Percentiles rank a stretch among this genome's conserved stretches.
phyloP scores from a whole-genome alignment of 176 grass and related monocot genomes.

The Carex scoparia region DNA sequence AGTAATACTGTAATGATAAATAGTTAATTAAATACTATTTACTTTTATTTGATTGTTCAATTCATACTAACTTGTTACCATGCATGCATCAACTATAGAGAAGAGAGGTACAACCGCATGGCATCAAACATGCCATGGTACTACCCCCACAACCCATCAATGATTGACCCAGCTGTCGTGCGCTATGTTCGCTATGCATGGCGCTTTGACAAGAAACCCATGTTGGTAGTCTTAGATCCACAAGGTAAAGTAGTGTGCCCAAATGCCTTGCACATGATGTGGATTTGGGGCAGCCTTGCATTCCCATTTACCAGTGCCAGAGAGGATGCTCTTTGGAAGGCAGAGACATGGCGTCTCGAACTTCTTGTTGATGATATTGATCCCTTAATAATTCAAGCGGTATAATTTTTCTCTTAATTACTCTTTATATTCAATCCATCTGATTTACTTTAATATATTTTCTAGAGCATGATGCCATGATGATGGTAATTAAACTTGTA shows the following conservation, averaged over 20 bases:
- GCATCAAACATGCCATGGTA: constrained; percentile 41
- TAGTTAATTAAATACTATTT: not conserved
- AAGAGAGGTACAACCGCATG: constrained; percentile 28
- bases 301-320: constrained; percentile 39
- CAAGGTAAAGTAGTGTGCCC: constrained; percentile 44
- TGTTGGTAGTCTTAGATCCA: constrained; percentile 39
- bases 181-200: constrained; percentile 28
- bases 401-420: not conserved
- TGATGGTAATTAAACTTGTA: not conserved
- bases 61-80: not conserved
- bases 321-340: constrained; percentile 46
- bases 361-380: constrained; percentile 45
- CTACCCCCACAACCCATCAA: constrained; percentile 25
- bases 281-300: constrained; percentile 46
- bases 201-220: constrained; percentile 44
- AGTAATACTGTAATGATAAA: not conserved
- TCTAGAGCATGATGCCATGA: not conserved
- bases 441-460: not conserved
- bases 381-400: not conserved
- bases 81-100: not conserved
- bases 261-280: constrained; percentile 49
- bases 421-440: not conserved
- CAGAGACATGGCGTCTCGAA: constrained; percentile 37
- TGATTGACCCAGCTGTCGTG: constrained; percentile 24
- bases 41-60: not conserved